Evolutionary conservation across 1,284 basidiomycete species (phyloP).

Genomic region (Mycena citricolor): DNA sequence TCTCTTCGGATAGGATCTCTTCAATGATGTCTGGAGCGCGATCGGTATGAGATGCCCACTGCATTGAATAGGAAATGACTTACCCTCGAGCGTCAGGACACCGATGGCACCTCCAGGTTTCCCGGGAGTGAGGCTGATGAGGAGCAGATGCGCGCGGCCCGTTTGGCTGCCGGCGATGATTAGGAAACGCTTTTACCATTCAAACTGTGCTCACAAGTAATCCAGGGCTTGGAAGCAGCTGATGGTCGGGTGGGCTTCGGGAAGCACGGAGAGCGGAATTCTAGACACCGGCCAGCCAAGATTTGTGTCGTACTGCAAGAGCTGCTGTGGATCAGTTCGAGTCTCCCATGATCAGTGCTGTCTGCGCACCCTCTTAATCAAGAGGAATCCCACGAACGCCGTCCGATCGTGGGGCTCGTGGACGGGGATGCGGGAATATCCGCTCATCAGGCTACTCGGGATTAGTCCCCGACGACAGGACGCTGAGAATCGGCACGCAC

Average conservation of each 20-base stretch:
- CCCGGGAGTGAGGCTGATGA: slow-evolving; percentile 85
- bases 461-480: no score
- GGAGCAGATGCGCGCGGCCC: slow-evolving; percentile 88
- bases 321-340: slow-evolving; percentile 51
- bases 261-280: slow-evolving; percentile 77
- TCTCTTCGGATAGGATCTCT: slow-evolving; percentile 88
- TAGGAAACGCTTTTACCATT: slow-evolving; percentile 2
- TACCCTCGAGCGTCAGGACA: slow-evolving; percentile 79
- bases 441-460: slow-evolving; percentile 59
- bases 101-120: slow-evolving; percentile 79
- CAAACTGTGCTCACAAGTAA: slow-evolving; percentile 62
- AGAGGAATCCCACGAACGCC: slow-evolving; percentile 84
- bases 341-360: neutral
- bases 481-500: slow-evolving; percentile 37
- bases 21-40: no score
- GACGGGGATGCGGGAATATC: slow-evolving; percentile 93
- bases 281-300: slow-evolving; percentile 73
- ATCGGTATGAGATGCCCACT: no score
- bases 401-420: slow-evolving; percentile 75
- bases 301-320: slow-evolving; percentile 88
- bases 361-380: slow-evolving; percentile 74
- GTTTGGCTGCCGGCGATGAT: slow-evolving; percentile 72
- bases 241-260: slow-evolving; percentile 87
- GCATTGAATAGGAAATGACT: no score
- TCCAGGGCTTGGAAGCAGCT: slow-evolving; percentile 84